Evolutionary conservation across 768 basidiomycete genomes (phyloP).

Genomic region (Hydnomerulius pinastri): DNA sequence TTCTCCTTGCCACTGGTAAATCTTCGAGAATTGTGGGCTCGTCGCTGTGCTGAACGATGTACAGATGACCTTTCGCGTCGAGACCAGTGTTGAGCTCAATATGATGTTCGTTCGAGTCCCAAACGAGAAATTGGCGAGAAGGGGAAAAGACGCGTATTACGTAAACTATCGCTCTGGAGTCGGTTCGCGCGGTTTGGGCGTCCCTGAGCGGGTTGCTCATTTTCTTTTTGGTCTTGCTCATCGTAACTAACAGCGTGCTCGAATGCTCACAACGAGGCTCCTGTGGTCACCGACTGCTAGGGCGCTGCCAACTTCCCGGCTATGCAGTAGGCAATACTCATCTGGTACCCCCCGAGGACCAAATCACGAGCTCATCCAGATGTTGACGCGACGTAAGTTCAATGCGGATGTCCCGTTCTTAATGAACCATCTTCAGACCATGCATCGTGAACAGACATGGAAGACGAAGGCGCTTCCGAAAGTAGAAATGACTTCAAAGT

Average conservation of each 20-base stretch:
- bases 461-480: constrained; percentile 41
- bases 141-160: constrained; percentile 26
- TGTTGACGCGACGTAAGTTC: constrained; percentile 44
- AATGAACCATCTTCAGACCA: not conserved
- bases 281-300: constrained; percentile 8
- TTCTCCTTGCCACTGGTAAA: not conserved
- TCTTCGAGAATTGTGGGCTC: too few species aligned
- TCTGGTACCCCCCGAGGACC: constrained; percentile 18
- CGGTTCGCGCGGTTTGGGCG: too few species aligned
- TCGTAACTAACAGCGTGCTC: not conserved
- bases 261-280: constrained; percentile 23
- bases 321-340: constrained; percentile 18
- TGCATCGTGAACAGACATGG: constrained; percentile 33
- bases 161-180: too few species aligned
- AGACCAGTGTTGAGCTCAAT: not conserved
- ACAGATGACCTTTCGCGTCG: too few species aligned
- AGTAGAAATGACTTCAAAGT: constrained; percentile 50
- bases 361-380: constrained; percentile 41
- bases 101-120: too few species aligned
- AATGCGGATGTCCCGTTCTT: not conserved
- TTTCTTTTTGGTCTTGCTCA: not conserved
- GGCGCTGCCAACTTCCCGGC: constrained; percentile 1
- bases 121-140: not conserved
- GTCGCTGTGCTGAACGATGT: too few species aligned
- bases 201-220: too few species aligned